These are phyloP conservation scores for Elsinoe perseae DNA, from an alignment of 2,329 filamentous ascomycete species.

Conservation along the genomic window DNA sequence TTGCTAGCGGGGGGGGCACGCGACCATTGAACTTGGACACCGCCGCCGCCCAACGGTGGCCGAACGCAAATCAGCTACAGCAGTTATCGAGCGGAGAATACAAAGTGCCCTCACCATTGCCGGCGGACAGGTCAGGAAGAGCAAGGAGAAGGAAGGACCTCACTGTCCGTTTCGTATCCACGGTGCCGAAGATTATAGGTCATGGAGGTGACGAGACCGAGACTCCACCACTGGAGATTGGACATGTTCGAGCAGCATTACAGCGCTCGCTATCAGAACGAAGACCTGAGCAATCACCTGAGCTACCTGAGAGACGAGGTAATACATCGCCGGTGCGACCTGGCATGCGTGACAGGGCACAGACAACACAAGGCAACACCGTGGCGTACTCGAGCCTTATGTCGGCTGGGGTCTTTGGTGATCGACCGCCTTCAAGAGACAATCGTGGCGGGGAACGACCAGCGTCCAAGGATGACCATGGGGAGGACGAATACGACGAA, in stretches of 20 bases:
- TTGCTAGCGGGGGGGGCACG: constrained; percentile 19
- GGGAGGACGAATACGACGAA: not conserved
- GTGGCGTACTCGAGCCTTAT: constrained; percentile 3
- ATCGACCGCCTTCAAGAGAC: constrained; percentile 8
- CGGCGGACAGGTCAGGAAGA: constrained; percentile 23
- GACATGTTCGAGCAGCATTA: constrained; percentile 43
- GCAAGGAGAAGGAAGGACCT: constrained; percentile 56
- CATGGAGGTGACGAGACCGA: constrained; percentile 85
- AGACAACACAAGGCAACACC: constrained; percentile 4
- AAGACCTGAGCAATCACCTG: constrained; percentile 19
- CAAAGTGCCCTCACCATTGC: constrained; percentile 22
- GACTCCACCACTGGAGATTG: constrained; percentile 63
- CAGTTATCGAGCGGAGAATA: constrained; percentile 20
- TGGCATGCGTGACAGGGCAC: constrained; percentile 10
- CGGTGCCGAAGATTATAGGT: constrained; percentile 72
- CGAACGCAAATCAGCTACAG: constrained; percentile 39
- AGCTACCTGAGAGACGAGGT: constrained; percentile 23
- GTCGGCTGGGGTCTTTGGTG: constrained; percentile 13
- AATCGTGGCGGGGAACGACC: constrained; percentile 6
- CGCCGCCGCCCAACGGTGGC: constrained; percentile 44
- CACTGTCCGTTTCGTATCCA: constrained; percentile 65
- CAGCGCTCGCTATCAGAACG: constrained; percentile 25
- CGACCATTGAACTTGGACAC: constrained; percentile 39
- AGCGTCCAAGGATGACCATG: constrained; percentile 2
- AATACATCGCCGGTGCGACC: constrained; percentile 39